These are phyloP conservation scores for Cyclostephanos tholiformis DNA, from an alignment of 108 stramenopile genomes.

Conservation along the genomic window DNA sequence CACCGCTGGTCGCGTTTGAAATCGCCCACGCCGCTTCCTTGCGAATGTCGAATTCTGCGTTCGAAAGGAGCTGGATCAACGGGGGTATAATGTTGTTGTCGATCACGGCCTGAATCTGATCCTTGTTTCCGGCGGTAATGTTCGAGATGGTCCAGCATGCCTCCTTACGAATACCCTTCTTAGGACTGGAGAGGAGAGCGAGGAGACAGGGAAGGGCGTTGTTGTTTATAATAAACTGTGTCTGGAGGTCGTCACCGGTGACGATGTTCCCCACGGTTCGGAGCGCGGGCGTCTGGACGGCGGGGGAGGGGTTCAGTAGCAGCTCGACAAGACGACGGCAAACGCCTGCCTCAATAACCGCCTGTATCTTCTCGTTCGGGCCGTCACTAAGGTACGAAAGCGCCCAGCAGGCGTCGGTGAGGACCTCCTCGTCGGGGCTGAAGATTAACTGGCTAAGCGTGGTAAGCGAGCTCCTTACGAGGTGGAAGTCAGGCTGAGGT, in stretches of 20 bases:
- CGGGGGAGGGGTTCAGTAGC: conserved; percentile 87
- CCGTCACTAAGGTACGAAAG: conserved; percentile 95
- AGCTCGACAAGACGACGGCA: conserved; percentile 94
- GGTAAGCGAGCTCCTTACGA: conserved; percentile 89
- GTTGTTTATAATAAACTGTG: conserved; percentile 95
- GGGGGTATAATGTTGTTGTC: conserved; percentile 95
- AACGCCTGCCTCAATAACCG: conserved; percentile 98
- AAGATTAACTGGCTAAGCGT: conserved; percentile 94
- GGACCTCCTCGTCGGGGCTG: conserved; percentile 95
- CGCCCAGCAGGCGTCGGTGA: conserved; percentile 99
- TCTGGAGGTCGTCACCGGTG: conserved; percentile 82
- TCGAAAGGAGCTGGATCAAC: conserved; percentile 88
- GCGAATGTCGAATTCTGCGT: conserved; percentile 98
- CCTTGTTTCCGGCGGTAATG: conserved; percentile 97
- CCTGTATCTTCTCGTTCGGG: conserved; percentile 97
- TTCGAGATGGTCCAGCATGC: conserved; percentile 99
- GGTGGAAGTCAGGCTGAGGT: conserved; percentile 96
- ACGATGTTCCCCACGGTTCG: conserved; percentile 99
- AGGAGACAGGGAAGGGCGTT: conserved; percentile 93
- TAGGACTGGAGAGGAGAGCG: conserved; percentile 88
- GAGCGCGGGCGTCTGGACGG: conserved; percentile 97
- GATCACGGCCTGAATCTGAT: conserved; percentile 97
- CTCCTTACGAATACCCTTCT: conserved; percentile 99
- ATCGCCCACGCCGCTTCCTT: conserved; percentile 99
- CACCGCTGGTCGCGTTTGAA: conserved; percentile 98